Percentiles rank a stretch among this genome's conserved stretches.
Evolutionary conservation across 2,329 filamentous ascomycete genomes (phyloP).

Genomic region (Arachnomyces sp.): DNA sequence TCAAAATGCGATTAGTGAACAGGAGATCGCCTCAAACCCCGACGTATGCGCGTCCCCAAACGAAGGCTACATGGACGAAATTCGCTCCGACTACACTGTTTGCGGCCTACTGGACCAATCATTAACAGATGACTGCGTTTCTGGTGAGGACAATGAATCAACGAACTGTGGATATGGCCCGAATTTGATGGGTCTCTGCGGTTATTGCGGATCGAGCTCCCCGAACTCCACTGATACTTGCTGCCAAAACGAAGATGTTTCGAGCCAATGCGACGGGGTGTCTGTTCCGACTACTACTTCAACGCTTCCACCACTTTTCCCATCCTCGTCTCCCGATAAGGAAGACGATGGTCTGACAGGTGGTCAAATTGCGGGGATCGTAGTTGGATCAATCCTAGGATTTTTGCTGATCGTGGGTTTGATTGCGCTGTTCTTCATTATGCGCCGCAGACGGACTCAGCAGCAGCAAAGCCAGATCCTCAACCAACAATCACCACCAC

Average conservation of each 20-base stretch:
- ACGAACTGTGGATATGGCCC: constrained; percentile 76
- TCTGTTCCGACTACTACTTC: constrained; percentile 60
- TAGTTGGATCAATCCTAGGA: constrained; percentile 69
- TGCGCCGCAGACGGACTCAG: constrained; percentile 49
- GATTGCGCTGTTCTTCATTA: constrained; percentile 50
- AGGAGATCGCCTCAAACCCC: constrained; percentile 67
- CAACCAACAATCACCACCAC: constrained; percentile 74
- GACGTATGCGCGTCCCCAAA: constrained; percentile 62
- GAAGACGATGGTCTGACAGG: constrained; percentile 54
- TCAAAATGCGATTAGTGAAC: constrained; percentile 79
- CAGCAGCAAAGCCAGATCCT: constrained; percentile 67
- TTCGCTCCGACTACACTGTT: constrained; percentile 84
- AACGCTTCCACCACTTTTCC: constrained; percentile 49
- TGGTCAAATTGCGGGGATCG: constrained; percentile 69
- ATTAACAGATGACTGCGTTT: constrained; percentile 65
- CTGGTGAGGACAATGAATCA: constrained; percentile 70
- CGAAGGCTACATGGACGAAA: constrained; percentile 60
- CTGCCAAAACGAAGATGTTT: constrained; percentile 74
- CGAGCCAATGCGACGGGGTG: constrained; percentile 65
- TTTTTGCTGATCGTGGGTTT: constrained; percentile 60
- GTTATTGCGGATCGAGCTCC: constrained; percentile 74
- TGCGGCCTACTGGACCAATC: constrained; percentile 77
- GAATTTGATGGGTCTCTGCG: constrained; percentile 67
- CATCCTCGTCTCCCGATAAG: constrained; percentile 54
- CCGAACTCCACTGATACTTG: constrained; percentile 92